Conservation (phyloP, 2,329 filamentous ascomycete genomes). For the Botrytis porri region DNA sequence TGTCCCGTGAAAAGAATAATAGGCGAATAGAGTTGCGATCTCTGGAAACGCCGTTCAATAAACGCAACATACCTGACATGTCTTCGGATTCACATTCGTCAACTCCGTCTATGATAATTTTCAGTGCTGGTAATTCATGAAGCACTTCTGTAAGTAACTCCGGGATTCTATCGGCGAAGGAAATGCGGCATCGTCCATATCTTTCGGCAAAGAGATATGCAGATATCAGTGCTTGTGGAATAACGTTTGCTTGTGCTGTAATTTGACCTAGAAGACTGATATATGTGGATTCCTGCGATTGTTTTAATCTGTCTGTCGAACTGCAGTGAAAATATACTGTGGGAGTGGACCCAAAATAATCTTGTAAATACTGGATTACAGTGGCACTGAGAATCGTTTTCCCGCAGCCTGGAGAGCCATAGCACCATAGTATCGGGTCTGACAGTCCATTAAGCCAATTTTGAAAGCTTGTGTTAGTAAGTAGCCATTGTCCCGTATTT, state of each 20-base stretch:
- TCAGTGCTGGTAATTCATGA: neutral
- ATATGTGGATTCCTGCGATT: slow-evolving; percentile 14
- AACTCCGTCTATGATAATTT: slow-evolving; percentile 17
- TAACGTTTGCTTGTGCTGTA: neutral
- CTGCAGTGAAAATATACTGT: slow-evolving; percentile 19
- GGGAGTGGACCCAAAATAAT: neutral
- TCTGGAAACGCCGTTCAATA: neutral
- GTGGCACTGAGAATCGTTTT: slow-evolving; percentile 20
- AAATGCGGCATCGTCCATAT: slow-evolving; percentile 18
- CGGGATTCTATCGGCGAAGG: slow-evolving; percentile 9
- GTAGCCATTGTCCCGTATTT: slow-evolving; percentile 15
- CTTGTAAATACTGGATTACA: slow-evolving; percentile 10
- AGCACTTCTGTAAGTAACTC: slow-evolving; percentile 6
- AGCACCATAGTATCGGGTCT: slow-evolving; percentile 15
- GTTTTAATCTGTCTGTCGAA: slow-evolving; percentile 11
- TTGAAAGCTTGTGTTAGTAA: slow-evolving; percentile 8
- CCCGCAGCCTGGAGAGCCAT: slow-evolving; percentile 15
- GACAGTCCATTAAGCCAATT: slow-evolving; percentile 8
- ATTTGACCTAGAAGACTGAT: slow-evolving; percentile 18
- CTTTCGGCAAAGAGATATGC: slow-evolving; percentile 13
- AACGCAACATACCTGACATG: slow-evolving; percentile 12
- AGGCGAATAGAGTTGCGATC: slow-evolving; percentile 7
- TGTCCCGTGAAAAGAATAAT: slow-evolving; percentile 17
- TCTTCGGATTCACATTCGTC: slow-evolving; percentile 18
- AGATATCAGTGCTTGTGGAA: slow-evolving; percentile 8